A percentile compares a stretch with the other conserved stretches of the same genome.
phyloP scores from a whole-genome alignment of 2,329 filamentous ascomycete species.

The Paecilomyces niveus region DNA sequence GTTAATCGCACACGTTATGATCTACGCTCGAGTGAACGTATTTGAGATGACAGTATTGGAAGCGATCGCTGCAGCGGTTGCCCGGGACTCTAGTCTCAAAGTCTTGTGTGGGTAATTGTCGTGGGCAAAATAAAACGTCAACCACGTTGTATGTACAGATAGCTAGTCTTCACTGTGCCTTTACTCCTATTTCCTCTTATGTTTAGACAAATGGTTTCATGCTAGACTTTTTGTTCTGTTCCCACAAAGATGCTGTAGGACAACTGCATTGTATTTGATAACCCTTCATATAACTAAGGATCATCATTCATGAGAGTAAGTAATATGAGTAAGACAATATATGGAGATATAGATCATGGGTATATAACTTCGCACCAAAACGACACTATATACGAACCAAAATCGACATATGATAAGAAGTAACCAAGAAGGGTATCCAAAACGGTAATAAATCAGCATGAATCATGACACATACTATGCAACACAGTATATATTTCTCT shows the following conservation, averaged over 20 bases:
- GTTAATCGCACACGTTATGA: neutral
- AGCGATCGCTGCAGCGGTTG: too few relatives aligned
- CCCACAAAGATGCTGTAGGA: neutral
- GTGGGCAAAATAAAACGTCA: neutral
- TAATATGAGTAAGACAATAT: too few relatives aligned
- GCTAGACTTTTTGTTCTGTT: neutral
- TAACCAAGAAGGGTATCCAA: neutral
- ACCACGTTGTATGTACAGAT: slow-evolving; percentile 33
- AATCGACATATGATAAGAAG: neutral
- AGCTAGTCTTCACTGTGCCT: slow-evolving; percentile 33
- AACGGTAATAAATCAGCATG: neutral
- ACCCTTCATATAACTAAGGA: neutral
- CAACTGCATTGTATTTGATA: neutral
- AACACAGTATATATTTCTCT: neutral
- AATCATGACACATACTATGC: neutral
- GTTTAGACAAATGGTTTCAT: slow-evolving; percentile 5
- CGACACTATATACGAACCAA: too few relatives aligned
- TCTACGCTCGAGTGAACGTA: neutral
- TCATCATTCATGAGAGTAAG: neutral
- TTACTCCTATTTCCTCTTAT: slow-evolving; percentile 19
- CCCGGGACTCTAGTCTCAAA: neutral
- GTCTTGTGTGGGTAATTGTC: neutral
- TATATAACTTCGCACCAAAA: too few relatives aligned
- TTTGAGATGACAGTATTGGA: neutral
- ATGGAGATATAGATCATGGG: too few relatives aligned